Evolutionary conservation across 2,329 filamentous ascomycete genomes (phyloP), one percentile per base, ranked within the genome.

Genomic region (Beauveria medogensis): DNA sequence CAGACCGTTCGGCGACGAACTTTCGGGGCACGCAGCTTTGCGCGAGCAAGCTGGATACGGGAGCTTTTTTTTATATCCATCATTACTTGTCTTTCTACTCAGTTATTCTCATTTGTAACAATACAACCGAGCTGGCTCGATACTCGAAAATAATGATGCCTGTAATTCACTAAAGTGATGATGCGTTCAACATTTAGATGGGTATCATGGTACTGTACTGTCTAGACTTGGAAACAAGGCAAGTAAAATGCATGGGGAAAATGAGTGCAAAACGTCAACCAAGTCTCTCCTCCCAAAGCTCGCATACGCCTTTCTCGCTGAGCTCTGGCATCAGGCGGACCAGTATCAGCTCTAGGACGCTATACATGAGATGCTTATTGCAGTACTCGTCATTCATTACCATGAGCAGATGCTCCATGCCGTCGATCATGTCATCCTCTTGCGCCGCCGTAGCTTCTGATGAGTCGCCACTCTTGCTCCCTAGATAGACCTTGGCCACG

Each of bases 321-420:
- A 97, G 72, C 75, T 99, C 94, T 5, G 94, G 94, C 70, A 96
- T 83, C 64, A 97, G 74, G 65, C 88, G 85, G 61, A 91, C 83
- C n/a, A 97, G 78, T 2, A 96, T 72, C 62, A 93, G 75, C 75
- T 99, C 94, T 40, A 97, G 76, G 53, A 94, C 79, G 50, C 85
- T 81, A 70, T 96, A 96, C 67, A 96, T 78, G 37, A 97, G 77
- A 75, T 97, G 92, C 76, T 92, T 95, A 75, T 99, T 99, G 75
- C 92, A 88, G 75, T 96, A 96, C 56, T 82, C 79, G 73, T 97
- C 92, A 18, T 83, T 84, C 66, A 96, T 87, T 43, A 92, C 78
- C 67, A 89, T 85, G 52, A 97, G 78, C 51, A 92, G 77, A 28
- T 82, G 76, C 69, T 87, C 84, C 64, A 91, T 81, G 66, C 87